These are phyloP conservation scores for Pneumocystis jirovecii DNA, from an alignment of 1,139 yeast species.

Conservation along the genomic window DNA sequence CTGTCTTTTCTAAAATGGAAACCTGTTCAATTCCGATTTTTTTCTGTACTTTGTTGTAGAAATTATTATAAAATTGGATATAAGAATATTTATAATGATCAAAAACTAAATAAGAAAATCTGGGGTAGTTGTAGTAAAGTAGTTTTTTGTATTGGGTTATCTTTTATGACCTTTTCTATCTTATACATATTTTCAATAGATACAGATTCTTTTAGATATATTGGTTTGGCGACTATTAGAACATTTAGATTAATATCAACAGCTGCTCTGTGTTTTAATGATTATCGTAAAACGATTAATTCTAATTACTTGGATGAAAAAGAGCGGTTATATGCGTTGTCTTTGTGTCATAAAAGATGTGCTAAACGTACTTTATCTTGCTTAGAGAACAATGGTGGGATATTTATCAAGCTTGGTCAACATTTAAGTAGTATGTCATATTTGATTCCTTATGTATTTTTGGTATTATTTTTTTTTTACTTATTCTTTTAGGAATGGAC, in stretches of 20 bases:
- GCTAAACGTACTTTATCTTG: conserved; percentile 71
- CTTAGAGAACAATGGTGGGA: conserved; percentile 74
- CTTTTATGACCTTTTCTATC: not conserved
- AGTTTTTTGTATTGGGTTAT: not conserved
- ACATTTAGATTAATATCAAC: not conserved
- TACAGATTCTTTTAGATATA: not conserved
- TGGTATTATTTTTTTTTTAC: not conserved
- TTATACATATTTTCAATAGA: not conserved
- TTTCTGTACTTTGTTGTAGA: not conserved
- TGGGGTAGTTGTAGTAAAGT: not conserved
- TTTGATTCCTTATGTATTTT: conserved; percentile 43
- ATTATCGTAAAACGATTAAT: conserved; percentile 43
- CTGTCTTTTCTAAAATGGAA: not conserved
- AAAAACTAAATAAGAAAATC: not conserved
- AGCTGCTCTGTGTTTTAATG: not conserved
- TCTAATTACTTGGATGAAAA: conserved; percentile 33
- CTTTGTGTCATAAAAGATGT: conserved; percentile 53
- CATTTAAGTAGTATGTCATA: conserved; percentile 87
- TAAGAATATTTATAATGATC: not conserved
- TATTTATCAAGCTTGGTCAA: conserved; percentile 87
- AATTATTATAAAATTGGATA: not conserved
- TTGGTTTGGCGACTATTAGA: not conserved
- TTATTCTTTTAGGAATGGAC: conserved; percentile 56
- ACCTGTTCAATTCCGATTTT: not conserved
- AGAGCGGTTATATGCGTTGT: conserved; percentile 41